Conservation (phyloP, 257 asterid species). For the Voacanga thouarsii region DNA sequence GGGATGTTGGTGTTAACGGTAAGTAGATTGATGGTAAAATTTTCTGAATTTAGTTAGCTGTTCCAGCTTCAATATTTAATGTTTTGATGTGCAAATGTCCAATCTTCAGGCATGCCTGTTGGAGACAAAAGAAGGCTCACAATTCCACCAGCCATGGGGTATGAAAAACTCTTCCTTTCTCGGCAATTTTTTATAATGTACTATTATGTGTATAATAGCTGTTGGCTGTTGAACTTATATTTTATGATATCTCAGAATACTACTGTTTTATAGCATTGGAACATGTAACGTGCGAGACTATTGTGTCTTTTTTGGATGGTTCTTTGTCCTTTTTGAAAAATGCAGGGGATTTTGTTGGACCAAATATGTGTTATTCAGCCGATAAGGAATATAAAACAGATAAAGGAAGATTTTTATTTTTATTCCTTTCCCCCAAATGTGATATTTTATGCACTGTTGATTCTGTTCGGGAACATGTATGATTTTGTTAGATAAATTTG, state of each 20-base stretch:
- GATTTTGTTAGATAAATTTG: background rate
- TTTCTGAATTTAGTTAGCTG: constrained; percentile 3
- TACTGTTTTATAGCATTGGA: background rate
- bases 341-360: background rate
- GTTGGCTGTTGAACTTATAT: background rate
- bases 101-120: constrained; percentile 75
- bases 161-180: constrained; percentile 21
- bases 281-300: too few species aligned
- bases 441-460: background rate
- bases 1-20: constrained; percentile 98
- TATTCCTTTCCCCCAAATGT: too few species aligned
- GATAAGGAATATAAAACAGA: background rate
- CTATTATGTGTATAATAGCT: background rate
- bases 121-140: constrained; percentile 94
- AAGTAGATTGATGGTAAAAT: constrained; percentile 22
- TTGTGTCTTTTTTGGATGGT: too few species aligned
- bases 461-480: background rate
- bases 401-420: background rate
- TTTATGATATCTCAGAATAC: background rate
- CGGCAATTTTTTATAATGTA: background rate
- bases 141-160: constrained; percentile 99
- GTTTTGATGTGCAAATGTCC: constrained; percentile 11
- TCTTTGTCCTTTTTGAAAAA: background rate
- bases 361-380: background rate
- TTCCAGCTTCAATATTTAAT: background rate